phyloP scores from a whole-genome alignment of 257 asterid species.

The Misopates orontium region DNA sequence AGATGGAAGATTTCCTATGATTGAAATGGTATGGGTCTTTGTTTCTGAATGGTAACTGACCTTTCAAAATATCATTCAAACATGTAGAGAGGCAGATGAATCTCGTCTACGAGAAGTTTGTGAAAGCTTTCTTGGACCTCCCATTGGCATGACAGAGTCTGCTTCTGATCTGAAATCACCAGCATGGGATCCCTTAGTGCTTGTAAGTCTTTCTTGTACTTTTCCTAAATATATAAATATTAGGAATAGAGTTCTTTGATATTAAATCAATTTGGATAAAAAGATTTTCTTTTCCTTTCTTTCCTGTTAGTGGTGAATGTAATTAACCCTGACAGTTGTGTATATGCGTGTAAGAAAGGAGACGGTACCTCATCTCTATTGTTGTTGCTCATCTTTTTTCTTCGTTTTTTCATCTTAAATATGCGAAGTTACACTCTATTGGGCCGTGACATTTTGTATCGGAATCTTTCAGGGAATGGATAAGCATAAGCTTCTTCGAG shows the following conservation, averaged over 20 bases:
- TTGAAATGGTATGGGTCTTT: background rate
- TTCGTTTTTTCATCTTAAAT: background rate
- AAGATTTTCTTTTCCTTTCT: background rate
- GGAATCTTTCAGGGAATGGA: conserved; percentile 68
- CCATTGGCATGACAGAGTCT: conserved; percentile 72
- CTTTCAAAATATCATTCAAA: conserved; percentile 8
- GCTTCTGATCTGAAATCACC: conserved; percentile 41
- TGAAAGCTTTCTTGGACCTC: conserved; percentile 97
- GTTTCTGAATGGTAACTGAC: conserved; percentile 1
- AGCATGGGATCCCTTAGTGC: conserved; percentile 80
- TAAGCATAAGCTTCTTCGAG: conserved; percentile 89
- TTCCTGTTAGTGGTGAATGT: background rate
- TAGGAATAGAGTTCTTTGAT: background rate
- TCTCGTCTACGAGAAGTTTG: conserved; percentile 92
- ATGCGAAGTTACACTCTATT: background rate
- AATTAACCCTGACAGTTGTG: background rate
- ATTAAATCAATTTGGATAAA: background rate
- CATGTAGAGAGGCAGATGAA: conserved; percentile 86
- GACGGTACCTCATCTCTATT: background rate
- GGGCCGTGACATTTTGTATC: conserved; percentile 1
- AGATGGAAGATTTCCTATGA: background rate
- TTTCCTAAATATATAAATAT: conserved; percentile 15
- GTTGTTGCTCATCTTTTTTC: background rate
- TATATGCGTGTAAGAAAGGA: no score
- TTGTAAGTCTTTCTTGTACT: conserved; percentile 52